Evolutionary conservation across 1,284 basidiomycete genomes (phyloP).

Genomic region (Thecaphora thlaspeos): DNA sequence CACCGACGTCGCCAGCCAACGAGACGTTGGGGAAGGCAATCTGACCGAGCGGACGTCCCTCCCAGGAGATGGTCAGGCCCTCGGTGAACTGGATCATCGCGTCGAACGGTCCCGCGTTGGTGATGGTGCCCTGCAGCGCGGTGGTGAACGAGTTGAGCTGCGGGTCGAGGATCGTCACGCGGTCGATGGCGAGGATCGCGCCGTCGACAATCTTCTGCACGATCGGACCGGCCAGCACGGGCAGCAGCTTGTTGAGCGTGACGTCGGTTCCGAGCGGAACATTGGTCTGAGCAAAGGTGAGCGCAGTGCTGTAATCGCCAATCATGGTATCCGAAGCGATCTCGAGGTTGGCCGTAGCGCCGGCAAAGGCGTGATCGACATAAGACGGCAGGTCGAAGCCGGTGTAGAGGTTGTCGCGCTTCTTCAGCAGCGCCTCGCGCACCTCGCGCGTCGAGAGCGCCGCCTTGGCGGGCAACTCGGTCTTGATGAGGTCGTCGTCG

Average conservation of each 20-base stretch:
- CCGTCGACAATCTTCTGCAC: conserved; percentile 74
- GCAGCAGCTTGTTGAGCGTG: conserved; percentile 68
- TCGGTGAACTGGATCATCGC: conserved; percentile 69
- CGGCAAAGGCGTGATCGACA: conserved; percentile 68
- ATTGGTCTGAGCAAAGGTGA: conserved; percentile 66
- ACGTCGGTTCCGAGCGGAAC: conserved; percentile 68
- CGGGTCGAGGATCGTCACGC: conserved; percentile 42
- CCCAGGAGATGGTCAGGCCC: conserved; percentile 69
- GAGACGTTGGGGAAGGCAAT: conserved; percentile 66
- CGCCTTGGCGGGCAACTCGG: conserved; percentile 6
- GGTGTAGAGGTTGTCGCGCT: conserved; percentile 58
- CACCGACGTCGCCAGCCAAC: conserved; percentile 65
- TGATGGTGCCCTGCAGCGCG: conserved; percentile 68
- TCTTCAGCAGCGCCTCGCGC: conserved; percentile 60
- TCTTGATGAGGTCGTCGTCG: conserved; percentile 9
- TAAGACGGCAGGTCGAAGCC: conserved; percentile 71
- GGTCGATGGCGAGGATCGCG: conserved; percentile 61
- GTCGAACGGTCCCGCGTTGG: conserved; percentile 75
- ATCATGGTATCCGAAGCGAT: conserved; percentile 66
- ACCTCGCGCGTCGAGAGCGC: neutral
- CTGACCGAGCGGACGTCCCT: conserved; percentile 65
- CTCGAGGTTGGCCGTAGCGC: conserved; percentile 67
- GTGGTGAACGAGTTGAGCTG: conserved; percentile 67
- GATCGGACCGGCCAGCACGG: conserved; percentile 72
- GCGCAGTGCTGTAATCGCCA: conserved; percentile 68